Base-by-base conservation (phyloP, 176 grass and related monocot species). In the Poa annua region DNA sequence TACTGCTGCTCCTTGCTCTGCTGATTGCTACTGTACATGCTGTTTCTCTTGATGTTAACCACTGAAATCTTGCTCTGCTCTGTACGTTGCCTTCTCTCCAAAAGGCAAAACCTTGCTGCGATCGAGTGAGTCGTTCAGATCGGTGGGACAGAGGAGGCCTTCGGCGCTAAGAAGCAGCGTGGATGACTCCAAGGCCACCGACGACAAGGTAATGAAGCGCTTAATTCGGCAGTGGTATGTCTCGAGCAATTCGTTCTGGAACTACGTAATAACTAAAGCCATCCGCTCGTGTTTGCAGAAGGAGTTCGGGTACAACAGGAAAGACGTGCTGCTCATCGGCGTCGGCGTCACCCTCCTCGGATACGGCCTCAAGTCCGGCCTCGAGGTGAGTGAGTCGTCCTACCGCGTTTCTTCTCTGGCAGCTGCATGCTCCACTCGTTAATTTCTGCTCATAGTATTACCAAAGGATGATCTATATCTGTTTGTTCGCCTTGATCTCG, bases 281-380 rank as follows among this genome's bases (percentile, higher is more conserved):
- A 26, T 11, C 9, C 29, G 25, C 66, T 57, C 14, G 65, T 20
- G 65, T n/a, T 66, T 20, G 38, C 92, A 98, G 95, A 81, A 66
- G 71, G 85, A 89, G 44, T 98, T 98, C 76, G 96, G 96, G 80
- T 93, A 98, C 86, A 66, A 89, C 15, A 88, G 96, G 88, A 98
- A 98, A 22, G 96, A 98, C 90, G 96, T 98, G 80, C 83, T 98
- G 52, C 84, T 98, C 77, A 95, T 95, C 81, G 96, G 96, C 80
- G 10, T 93, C 73, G 92, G 90, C 82, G 92, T 98, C 26, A 91
- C 90, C 1, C 52, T 82, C 72, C 71, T 81, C 42, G 96, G 96
- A 45, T 74, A 82, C 82, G 96, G 82, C 68, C 86, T 98, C 68
- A 98, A 93, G 68, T 89, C 71, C 64, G 96, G 96, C 3, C 81